Evolutionary conservation across 129 eudicot genomes (phyloP).

Genomic region (Saposhnikovia divaricata): DNA sequence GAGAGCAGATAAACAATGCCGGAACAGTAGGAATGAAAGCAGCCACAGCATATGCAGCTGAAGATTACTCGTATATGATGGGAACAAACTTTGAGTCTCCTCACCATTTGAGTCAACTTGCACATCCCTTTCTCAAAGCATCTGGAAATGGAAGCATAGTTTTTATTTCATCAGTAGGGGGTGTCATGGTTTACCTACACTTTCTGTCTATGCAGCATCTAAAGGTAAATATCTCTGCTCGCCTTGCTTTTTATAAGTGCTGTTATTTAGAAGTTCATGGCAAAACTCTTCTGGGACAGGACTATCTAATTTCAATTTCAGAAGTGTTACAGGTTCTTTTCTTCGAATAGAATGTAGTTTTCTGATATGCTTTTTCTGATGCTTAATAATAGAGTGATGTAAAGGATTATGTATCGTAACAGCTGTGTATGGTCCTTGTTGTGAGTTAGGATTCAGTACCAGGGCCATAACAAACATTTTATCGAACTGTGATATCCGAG

Average conservation of each 20-base stretch:
- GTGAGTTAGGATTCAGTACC: no score
- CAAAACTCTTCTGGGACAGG: no score
- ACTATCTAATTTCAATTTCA: no score
- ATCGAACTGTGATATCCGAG: no score
- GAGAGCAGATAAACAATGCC: constrained; percentile 31
- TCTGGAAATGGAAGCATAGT: neutral
- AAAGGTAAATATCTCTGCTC: neutral
- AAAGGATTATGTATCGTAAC: no score
- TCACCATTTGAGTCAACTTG: constrained; percentile 33
- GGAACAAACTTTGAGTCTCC: constrained; percentile 31
- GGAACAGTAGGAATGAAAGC: constrained; percentile 19
- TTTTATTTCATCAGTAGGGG: neutral
- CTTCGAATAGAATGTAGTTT: no score
- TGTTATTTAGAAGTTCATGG: no score
- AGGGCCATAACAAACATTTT: no score
- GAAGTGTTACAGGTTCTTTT: no score
- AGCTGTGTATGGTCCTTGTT: no score
- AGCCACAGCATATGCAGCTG: constrained; percentile 25
- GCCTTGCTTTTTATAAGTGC: neutral
- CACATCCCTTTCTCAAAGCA: constrained; percentile 5
- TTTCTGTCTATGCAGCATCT: constrained; percentile 3
- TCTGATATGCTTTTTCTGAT: no score
- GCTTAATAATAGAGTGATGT: no score
- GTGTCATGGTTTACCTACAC: neutral
- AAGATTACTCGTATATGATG: constrained; percentile 30